phyloP scores from a whole-genome alignment of 768 basidiomycete species.

The Lentinula lateritia region DNA sequence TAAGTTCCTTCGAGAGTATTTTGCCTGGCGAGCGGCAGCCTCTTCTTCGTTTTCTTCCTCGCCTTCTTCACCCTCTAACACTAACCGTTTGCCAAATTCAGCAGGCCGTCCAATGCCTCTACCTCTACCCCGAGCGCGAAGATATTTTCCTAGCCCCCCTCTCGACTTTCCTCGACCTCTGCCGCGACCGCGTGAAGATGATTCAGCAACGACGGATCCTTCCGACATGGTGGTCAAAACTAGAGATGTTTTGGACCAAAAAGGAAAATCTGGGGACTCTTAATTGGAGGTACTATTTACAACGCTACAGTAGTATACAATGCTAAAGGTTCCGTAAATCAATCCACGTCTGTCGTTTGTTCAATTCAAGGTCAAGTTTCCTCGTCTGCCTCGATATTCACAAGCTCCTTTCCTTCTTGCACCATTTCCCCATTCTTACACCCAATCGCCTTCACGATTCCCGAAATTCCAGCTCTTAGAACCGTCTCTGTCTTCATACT shows the following conservation, averaged over 20 bases:
- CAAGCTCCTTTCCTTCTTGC: slow-evolving; percentile 76
- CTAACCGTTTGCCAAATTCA: slow-evolving; percentile 54
- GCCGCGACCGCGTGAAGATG: not conserved
- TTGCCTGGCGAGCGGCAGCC: slow-evolving; percentile 39
- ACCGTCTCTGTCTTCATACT: slow-evolving; percentile 99
- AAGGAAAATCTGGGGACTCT: not conserved
- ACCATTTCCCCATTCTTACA: slow-evolving; percentile 90
- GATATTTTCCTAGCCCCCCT: slow-evolving; percentile 1
- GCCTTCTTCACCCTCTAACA: slow-evolving; percentile 54
- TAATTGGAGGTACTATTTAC: too few relatives aligned
- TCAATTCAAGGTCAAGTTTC: not conserved
- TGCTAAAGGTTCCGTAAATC: not conserved
- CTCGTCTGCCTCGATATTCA: slow-evolving; percentile 52
- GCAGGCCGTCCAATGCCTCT: slow-evolving; percentile 58
- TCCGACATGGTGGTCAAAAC: not conserved
- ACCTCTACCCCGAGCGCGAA: slow-evolving; percentile 39
- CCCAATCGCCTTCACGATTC: slow-evolving; percentile 64
- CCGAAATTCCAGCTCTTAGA: slow-evolving; percentile 62
- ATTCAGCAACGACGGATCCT: not conserved
- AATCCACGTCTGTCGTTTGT: too few relatives aligned
- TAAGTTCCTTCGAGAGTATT: slow-evolving; percentile 54
- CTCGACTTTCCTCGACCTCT: slow-evolving; percentile 4
- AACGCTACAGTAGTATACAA: not conserved
- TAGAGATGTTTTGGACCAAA: not conserved
- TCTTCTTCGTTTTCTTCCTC: slow-evolving; percentile 43